Evolutionary conservation across 2,329 filamentous ascomycete species (phyloP).

Genomic region (Fusarium temperatum): DNA sequence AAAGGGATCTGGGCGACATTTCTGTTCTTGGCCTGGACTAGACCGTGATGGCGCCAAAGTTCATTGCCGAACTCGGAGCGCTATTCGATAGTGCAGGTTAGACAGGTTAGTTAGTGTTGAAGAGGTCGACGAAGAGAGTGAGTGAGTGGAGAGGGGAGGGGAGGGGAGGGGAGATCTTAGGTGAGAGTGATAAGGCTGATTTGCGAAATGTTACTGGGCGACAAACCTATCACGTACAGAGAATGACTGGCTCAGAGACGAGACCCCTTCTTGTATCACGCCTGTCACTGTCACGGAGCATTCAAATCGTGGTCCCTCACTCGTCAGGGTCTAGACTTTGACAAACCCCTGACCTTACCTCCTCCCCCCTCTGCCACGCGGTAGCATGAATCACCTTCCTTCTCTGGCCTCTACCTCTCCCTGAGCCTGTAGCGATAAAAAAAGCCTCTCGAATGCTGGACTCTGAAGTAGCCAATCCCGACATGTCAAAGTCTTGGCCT

Average conservation of each 20-base stretch:
- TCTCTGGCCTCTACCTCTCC: background rate
- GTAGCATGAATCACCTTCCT: constrained; percentile 17
- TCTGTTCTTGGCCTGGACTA: background rate
- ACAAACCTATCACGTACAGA: background rate
- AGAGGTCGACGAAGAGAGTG: background rate
- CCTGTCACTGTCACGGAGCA: background rate
- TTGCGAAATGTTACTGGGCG: background rate
- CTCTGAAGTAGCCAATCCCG: background rate
- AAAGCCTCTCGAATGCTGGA: background rate
- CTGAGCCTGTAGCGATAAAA: background rate
- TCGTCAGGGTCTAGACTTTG: constrained; percentile 2
- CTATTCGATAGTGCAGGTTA: background rate
- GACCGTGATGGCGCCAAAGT: constrained; percentile 5
- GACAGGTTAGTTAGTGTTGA: background rate
- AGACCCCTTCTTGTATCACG: background rate
- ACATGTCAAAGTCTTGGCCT: constrained; percentile 4
- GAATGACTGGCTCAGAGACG: background rate
- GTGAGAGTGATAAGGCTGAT: background rate
- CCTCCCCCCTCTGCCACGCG: constrained; percentile 2
- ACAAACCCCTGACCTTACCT: background rate
- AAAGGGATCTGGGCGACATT: constrained; percentile 1
- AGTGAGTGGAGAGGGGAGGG: background rate
- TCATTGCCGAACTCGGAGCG: background rate
- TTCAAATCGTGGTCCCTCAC: background rate
- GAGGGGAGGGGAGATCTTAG: background rate